Evolutionary conservation across 23 red algal species (phyloP).

Genomic region (Gracilaria gracilis): DNA sequence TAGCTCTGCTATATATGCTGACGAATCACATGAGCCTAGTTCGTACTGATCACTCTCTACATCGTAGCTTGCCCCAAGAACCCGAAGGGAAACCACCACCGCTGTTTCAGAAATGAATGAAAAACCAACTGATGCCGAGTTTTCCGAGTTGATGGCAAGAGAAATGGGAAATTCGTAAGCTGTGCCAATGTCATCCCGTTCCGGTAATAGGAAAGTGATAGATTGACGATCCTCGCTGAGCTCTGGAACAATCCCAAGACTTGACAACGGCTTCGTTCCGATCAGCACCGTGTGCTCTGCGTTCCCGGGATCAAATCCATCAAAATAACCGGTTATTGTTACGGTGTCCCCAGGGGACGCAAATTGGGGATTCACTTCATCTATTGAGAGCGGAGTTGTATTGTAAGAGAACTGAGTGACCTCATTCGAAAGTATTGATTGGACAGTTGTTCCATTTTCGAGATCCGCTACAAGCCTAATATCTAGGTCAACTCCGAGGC

Average conservation of each 20-base stretch:
- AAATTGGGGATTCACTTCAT: neutral
- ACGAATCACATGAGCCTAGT: constrained; percentile 56
- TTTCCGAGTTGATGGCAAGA: constrained; percentile 37
- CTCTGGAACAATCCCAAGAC: constrained; percentile 36
- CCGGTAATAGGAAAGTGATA: constrained; percentile 42
- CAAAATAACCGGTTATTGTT: constrained; percentile 53
- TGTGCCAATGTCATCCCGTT: constrained; percentile 28
- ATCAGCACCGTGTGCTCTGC: constrained; percentile 27
- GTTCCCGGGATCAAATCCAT: constrained; percentile 62
- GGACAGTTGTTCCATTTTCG: constrained; percentile 2
- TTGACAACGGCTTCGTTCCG: constrained; percentile 54
- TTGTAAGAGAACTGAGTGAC: constrained; percentile 19
- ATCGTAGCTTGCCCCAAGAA: constrained; percentile 65
- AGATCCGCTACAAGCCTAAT: constrained; percentile 15
- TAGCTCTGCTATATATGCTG: constrained; percentile 49
- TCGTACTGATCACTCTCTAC: constrained; percentile 13
- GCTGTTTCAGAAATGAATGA: constrained; percentile 22
- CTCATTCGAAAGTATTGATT: constrained; percentile 2
- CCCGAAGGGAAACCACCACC: constrained; percentile 11
- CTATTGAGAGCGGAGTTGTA: neutral
- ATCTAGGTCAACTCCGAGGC: constrained; percentile 39
- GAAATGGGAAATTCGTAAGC: constrained; percentile 46
- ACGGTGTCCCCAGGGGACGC: neutral
- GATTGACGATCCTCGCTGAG: constrained; percentile 36
- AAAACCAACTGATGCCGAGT: constrained; percentile 35